A percentile compares a stretch with the other conserved stretches of the same genome.
Evolutionary conservation across 1,284 basidiomycete species (phyloP).

Genomic region (Xanthoconium separans): DNA sequence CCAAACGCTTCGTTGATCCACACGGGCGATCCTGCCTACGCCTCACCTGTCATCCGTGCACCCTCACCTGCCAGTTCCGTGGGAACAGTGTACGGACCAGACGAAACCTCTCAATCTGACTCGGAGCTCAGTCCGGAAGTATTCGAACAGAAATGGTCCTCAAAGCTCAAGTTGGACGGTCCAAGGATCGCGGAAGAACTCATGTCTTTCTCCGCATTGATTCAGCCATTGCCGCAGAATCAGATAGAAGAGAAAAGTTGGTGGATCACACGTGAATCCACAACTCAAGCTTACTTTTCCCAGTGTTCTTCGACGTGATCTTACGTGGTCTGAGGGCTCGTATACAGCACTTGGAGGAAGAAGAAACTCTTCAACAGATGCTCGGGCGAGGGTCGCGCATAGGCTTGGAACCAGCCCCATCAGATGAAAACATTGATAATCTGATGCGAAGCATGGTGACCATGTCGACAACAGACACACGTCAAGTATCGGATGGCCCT

Average conservation of each 20-base stretch:
- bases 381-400: conserved; percentile 56
- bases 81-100: conserved; percentile 60
- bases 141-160: conserved; percentile 55
- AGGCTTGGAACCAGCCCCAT: conserved; percentile 49
- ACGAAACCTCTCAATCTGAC: conserved; percentile 60
- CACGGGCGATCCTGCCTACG: conserved; percentile 49
- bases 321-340: conserved; percentile 49
- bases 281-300: conserved; percentile 16
- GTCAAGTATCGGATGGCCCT: conserved; percentile 26
- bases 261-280: conserved; percentile 7
- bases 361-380: conserved; percentile 62
- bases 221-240: conserved; percentile 27
- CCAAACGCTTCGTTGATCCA: conserved; percentile 34
- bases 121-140: conserved; percentile 47
- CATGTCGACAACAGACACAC: conserved; percentile 18
- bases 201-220: conserved; percentile 25
- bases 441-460: conserved; percentile 66
- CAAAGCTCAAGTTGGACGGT: conserved; percentile 34
- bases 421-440: conserved; percentile 55
- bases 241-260: conserved; percentile 33
- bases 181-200: conserved; percentile 33
- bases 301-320: conserved; percentile 46
- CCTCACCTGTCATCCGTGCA: conserved; percentile 61
- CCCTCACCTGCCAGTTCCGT: conserved; percentile 72
- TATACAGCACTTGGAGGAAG: conserved; percentile 59